Percentiles rank a stretch among this genome's conserved stretches.
Conservation (phyloP, 2,329 filamentous ascomycete genomes). For the Monilinia polystroma region DNA sequence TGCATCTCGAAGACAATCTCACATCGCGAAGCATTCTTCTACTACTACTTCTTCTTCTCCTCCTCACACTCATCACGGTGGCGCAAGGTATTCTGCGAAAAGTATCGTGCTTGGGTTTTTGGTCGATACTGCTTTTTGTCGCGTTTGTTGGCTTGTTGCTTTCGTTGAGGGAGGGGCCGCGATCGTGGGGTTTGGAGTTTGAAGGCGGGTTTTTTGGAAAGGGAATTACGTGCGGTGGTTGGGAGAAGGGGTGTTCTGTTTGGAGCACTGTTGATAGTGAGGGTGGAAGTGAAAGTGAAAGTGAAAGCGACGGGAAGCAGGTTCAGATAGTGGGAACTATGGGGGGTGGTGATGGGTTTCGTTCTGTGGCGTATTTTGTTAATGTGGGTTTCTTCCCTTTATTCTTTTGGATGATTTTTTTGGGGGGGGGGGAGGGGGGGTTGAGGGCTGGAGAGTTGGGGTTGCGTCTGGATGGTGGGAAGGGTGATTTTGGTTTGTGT, state of each 20-base stretch:
- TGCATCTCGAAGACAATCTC: too few species aligned
- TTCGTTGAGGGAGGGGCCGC: constrained; percentile 25
- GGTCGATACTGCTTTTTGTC: constrained; percentile 28
- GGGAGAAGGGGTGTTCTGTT: too few species aligned
- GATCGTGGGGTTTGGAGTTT: not conserved
- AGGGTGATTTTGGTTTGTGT: not conserved
- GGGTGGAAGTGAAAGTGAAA: not conserved
- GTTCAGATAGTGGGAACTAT: not conserved
- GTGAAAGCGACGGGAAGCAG: not conserved
- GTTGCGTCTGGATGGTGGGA: not conserved
- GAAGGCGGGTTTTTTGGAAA: not conserved
- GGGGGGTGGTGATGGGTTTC: constrained; percentile 48
- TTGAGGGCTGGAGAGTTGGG: not conserved
- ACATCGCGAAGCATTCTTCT: too few species aligned
- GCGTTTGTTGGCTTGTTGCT: constrained; percentile 24
- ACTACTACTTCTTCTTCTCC: too few species aligned
- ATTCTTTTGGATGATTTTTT: not conserved
- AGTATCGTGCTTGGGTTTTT: too few species aligned
- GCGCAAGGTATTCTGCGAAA: too few species aligned
- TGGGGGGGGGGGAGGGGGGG: too few species aligned
- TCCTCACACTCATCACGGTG: too few species aligned
- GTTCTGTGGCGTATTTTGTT: constrained; percentile 60
- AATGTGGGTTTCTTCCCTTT: constrained; percentile 4
- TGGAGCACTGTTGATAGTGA: too few species aligned
- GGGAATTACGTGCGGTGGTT: too few species aligned